Evolutionary conservation across 2,329 filamentous ascomycete species (phyloP).

Genomic region (Venturia pyrina): DNA sequence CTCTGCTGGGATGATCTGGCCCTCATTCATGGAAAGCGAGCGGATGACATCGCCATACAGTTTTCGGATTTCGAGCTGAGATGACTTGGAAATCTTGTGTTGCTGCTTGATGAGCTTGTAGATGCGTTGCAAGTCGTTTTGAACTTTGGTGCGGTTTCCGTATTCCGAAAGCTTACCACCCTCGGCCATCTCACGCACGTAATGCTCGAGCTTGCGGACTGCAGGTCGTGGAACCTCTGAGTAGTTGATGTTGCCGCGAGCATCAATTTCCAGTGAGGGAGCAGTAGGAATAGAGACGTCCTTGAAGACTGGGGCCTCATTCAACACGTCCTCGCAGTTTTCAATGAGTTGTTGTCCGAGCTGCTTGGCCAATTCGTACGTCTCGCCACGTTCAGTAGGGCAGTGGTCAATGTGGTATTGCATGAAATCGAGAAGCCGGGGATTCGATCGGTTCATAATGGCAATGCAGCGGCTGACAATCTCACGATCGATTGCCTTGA

Average conservation of each 20-base stretch:
- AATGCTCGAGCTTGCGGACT: slow-evolving; percentile 95
- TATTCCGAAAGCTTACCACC: slow-evolving; percentile 98
- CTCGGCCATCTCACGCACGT: slow-evolving; percentile 96
- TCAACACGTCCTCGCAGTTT: slow-evolving; percentile 90
- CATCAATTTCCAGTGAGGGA: slow-evolving; percentile 84
- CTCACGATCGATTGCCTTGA: slow-evolving; percentile 88
- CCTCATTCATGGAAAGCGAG: slow-evolving; percentile 94
- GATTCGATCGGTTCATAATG: slow-evolving; percentile 98
- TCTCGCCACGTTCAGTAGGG: slow-evolving; percentile 91
- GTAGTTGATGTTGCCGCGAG: slow-evolving; percentile 85
- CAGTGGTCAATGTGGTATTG: slow-evolving; percentile 99
- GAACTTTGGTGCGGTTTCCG: slow-evolving; percentile 94
- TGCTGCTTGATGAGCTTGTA: slow-evolving; percentile 99
- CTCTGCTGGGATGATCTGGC: slow-evolving; percentile 87
- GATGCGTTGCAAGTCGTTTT: slow-evolving; percentile 86
- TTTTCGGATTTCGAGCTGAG: slow-evolving; percentile 91
- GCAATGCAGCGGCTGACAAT: slow-evolving; percentile 98
- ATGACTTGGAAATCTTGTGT: slow-evolving; percentile 93
- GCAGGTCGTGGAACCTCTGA: slow-evolving; percentile 77
- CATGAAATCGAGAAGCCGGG: slow-evolving; percentile 94
- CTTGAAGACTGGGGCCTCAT: slow-evolving; percentile 82
- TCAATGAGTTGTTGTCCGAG: slow-evolving; percentile 89
- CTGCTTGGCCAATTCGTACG: slow-evolving; percentile 94
- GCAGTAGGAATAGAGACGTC: slow-evolving; percentile 89
- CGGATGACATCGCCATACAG: slow-evolving; percentile 91